These are phyloP conservation scores for Lyophyllum atratum DNA, from an alignment of 768 basidiomycete species.

Conservation along the genomic window DNA sequence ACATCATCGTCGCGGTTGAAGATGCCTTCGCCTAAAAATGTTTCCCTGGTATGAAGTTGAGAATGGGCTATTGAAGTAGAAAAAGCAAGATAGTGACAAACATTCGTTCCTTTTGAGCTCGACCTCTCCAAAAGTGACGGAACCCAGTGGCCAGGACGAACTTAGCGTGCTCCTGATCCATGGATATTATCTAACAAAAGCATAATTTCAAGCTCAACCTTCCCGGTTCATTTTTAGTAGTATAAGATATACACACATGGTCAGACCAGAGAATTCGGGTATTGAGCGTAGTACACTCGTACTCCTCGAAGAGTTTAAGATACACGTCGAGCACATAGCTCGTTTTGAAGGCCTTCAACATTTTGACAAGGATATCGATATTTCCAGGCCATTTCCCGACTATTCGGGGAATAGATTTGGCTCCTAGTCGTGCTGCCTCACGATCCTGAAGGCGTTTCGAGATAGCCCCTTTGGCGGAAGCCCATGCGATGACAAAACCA, in stretches of 20 bases:
- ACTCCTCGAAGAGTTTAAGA: slow-evolving; percentile 67
- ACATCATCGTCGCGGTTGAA: slow-evolving; percentile 79
- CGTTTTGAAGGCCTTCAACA: slow-evolving; percentile 55
- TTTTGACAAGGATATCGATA: slow-evolving; percentile 62
- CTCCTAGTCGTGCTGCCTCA: slow-evolving; percentile 50
- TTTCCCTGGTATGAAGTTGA: slow-evolving; percentile 37
- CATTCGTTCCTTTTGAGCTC: slow-evolving; percentile 66
- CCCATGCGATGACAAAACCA: slow-evolving; percentile 43
- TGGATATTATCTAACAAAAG: slow-evolving; percentile 60
- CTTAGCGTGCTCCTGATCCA: slow-evolving; percentile 72
- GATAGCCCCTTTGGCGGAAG: slow-evolving; percentile 35
- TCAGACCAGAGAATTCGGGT: slow-evolving; percentile 70
- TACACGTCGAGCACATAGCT: slow-evolving; percentile 67
- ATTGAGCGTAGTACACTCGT: slow-evolving; percentile 71
- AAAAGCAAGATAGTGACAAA: slow-evolving; percentile 30
- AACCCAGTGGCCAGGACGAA: slow-evolving; percentile 69
- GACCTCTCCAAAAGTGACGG: slow-evolving; percentile 66
- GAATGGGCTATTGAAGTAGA: neutral
- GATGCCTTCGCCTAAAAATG: slow-evolving; percentile 73
- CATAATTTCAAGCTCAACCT: neutral
- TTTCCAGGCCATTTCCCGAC: slow-evolving; percentile 80
- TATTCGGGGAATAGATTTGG: slow-evolving; percentile 55
- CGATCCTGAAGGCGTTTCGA: slow-evolving; percentile 35
- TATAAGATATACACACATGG: slow-evolving; percentile 44
- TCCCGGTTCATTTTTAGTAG: neutral